Evolutionary conservation across 257 asterid genomes (phyloP), one percentile per base, ranked within the genome.

Genomic region (Leptodermis oblonga): DNA sequence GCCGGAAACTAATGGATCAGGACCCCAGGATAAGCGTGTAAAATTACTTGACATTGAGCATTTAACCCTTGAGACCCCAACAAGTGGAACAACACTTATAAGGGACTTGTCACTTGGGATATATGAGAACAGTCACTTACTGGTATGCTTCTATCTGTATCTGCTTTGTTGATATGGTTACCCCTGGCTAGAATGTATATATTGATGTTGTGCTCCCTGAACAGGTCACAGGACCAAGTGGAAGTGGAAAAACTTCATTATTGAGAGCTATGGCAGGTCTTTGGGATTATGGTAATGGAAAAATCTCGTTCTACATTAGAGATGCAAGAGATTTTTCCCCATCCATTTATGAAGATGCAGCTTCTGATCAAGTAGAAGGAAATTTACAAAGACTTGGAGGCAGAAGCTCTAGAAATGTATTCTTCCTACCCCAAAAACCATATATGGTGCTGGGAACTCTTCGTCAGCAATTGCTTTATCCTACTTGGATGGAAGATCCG

Each of bases 211-310:
- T 62, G 81, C 76, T 81, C 76, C 72, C 62, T 74, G 79, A 73
- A 87, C 92, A 92, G 98, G 70, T 92, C 76, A 80, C 97, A 65
- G 98, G 98, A 67, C 96, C 96, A n/a, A 92, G 98, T 76, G 98
- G 98, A 62, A 86, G 95, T 79, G 98, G 98, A 61, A 92, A 92
- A 81, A 92, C 98, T 74, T 89, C 98, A 41, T 73, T 90, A 52
- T 74, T 92, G 74, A 89, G 97, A 83, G 85, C 96, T 55, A 26
- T 89, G 51, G 98, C 97, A 70, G 98, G 98, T 73, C 90, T 90
- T 73, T 92, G 98, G 98, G 88, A 77, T 80, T 85, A 76, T 15
- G 98, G 98, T 61, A 80, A 48, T 62, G 98, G 98, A 73, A 81
- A 84, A 65, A 80, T 90, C 67, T 84, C 88, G 64, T 82, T 90